A percentile compares a stretch with the other conserved stretches of the same genome.
Conservation (phyloP, 768 basidiomycete species). For the Lyophyllum shimeji region DNA sequence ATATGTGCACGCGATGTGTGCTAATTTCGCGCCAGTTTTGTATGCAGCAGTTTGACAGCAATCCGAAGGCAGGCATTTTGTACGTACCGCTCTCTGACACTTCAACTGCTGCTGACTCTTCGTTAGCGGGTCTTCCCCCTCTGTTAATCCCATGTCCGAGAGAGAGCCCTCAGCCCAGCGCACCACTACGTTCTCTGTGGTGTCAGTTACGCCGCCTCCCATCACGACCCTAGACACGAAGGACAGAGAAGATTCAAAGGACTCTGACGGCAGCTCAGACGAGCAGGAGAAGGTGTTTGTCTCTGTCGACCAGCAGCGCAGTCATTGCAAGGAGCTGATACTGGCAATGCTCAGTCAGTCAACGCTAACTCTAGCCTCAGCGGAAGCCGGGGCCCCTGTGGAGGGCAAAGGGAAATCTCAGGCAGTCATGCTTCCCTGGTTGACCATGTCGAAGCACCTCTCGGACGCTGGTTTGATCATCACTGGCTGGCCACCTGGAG, state of each 20-base stretch:
- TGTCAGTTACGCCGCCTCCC: too few species aligned
- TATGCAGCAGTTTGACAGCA: too few species aligned
- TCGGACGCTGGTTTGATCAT: not conserved
- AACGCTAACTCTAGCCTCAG: not conserved
- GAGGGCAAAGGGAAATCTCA: not conserved
- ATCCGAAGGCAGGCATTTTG: too few species aligned
- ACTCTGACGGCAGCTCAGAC: not conserved
- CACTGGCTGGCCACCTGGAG: not conserved
- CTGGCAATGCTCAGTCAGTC: not conserved
- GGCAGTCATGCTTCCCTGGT: not conserved
- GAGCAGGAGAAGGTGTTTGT: not conserved
- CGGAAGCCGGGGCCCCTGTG: not conserved
- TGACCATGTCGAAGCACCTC: not conserved
- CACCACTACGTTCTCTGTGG: too few species aligned
- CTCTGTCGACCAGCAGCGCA: not conserved
- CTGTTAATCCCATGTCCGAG: too few species aligned
- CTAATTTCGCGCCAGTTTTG: too few species aligned
- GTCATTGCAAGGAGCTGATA: not conserved
- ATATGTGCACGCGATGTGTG: too few species aligned
- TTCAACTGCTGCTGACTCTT: too few species aligned
- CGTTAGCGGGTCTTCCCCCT: too few species aligned
- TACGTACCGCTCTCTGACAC: too few species aligned
- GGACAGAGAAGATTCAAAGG: not conserved
- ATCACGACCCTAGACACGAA: too few species aligned
- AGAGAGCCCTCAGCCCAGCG: too few species aligned